Evolutionary conservation across 1,284 basidiomycete species (phyloP), one percentile per base, ranked within the genome.

Genomic region (Dichomitus squalens): DNA sequence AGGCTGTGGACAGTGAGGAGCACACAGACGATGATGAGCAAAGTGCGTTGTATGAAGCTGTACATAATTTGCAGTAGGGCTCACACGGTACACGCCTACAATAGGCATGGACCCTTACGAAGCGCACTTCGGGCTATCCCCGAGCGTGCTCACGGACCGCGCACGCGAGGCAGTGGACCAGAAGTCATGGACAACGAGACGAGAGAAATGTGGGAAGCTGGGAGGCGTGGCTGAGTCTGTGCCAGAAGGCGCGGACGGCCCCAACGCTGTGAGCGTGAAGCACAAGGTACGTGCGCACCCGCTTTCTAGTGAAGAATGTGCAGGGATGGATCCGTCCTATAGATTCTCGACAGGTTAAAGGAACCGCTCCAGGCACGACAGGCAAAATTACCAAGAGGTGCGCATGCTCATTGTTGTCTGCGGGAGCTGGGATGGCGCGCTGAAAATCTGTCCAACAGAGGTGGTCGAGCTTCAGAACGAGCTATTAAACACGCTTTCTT

Each of bases 271-370:
- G 7, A 39, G 43, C 46, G 33, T 53, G 40, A 60, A 63, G 23
- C 52, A 55, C 53, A 58, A 67, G 35, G 58, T 60, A 20, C 18
- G 58, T 31, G 12, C 11, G 16, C 18, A 33, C 18, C 2, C 11
- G 8, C 18, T 5, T 31, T 8, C 9, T 9, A n/a, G 11, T n/a
- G 20, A 14, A 29, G 12, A 14, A 5, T 21, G 23, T 14, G n/a
- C n/a, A 40, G 11, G 16, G 7, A 34, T 46, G 25, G 41, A 34
- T 12, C 52, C 55, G 23, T 43, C 23, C 41, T 12, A 14, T 55
- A 93, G 90, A 79, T 92, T 49, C 68, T 83, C 7, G 84, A 88
- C 35, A 80, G 82, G 56, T 69, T 94, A 11, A 76, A 79, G 33
- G 69, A 74, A 7, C 79, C 86, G 0, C 86, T 92, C 60, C 71